Base-by-base conservation (phyloP, 1,139 yeast species). In the Lodderomyces theae region DNA sequence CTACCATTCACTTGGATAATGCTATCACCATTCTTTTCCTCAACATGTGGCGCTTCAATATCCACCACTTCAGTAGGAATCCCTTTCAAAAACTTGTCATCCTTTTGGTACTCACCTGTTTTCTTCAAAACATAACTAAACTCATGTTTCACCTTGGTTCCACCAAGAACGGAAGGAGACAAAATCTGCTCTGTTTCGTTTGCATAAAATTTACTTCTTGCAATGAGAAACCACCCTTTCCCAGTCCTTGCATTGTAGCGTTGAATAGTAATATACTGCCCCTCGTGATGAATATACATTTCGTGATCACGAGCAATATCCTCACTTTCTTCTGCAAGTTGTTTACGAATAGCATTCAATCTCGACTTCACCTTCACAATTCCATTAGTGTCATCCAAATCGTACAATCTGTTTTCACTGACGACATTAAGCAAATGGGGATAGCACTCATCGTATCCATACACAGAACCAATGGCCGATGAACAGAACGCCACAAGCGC, bases 231-330 rank as follows among this genome's bases (percentile, higher is more conserved):
- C 80, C 87, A 87, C 2, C 98, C 98, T 45, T 77, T 76, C 1
- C 97, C 97, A 7, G 89, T 82, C 49, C 80, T 74, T 0, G 95
- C 83, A 56, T 88, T 87, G 38, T 83, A 78, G 50, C 97, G 72
- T 61, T 90, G 97, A 42, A 90, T 82, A 1, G 97, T 90, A 46
- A 92, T 87, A 59, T 77, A 92, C 60, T 89, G 96, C 9, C 86
- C 96, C 50, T 88, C 96, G 56, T 87, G 96, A 56, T 92, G 97
- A 38, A 92, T 87, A 59, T 87, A 92, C 84, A 86, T 88, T 63
- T 92, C 97, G 51, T 86, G 88, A 49, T 86, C 89, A 46, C 81
- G 81, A 36, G 72, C 63, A 45, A 76, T 77, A 40, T 82, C 88
- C 38, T 66, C 64, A 60, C 85, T 79, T 51, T 85, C 83, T 32